A percentile compares a stretch with the other conserved stretches of the same genome.
These are phyloP conservation scores for Cercospora beticola DNA, from an alignment of 2,329 filamentous ascomycete genomes.

Conservation along the genomic window DNA sequence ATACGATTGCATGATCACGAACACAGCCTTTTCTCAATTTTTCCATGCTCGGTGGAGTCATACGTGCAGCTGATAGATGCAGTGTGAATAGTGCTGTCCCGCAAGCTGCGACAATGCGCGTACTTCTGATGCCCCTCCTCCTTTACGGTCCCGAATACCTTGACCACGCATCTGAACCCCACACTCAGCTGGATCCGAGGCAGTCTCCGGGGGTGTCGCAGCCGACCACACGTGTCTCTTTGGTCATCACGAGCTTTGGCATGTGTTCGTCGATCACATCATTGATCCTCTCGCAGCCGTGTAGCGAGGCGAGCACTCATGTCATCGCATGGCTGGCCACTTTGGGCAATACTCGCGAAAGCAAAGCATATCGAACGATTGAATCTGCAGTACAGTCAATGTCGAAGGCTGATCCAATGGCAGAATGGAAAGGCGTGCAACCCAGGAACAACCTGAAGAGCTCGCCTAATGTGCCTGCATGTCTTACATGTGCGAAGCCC, in stretches of 20 bases:
- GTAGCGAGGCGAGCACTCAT: neutral
- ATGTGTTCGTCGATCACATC: neutral
- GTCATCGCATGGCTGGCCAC: neutral
- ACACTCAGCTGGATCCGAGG: neutral
- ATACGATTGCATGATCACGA: conserved; percentile 7
- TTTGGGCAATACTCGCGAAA: neutral
- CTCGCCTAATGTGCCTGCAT: neutral
- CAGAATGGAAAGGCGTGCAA: neutral
- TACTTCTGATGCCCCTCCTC: neutral
- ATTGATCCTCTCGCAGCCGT: neutral
- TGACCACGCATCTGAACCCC: neutral
- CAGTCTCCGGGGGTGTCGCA: neutral
- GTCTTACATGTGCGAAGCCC: neutral
- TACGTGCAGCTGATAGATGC: neutral
- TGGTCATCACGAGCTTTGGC: neutral
- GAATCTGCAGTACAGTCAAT: neutral
- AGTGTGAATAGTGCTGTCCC: neutral
- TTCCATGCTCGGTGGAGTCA: neutral
- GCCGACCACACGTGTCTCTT: neutral
- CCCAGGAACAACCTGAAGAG: neutral
- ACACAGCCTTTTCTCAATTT: neutral
- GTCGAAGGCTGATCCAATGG: neutral
- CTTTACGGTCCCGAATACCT: neutral
- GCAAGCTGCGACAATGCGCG: neutral
- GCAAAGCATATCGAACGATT: neutral